Conservation (phyloP, 129 eudicot genomes). For the Flaveria bidentis region DNA sequence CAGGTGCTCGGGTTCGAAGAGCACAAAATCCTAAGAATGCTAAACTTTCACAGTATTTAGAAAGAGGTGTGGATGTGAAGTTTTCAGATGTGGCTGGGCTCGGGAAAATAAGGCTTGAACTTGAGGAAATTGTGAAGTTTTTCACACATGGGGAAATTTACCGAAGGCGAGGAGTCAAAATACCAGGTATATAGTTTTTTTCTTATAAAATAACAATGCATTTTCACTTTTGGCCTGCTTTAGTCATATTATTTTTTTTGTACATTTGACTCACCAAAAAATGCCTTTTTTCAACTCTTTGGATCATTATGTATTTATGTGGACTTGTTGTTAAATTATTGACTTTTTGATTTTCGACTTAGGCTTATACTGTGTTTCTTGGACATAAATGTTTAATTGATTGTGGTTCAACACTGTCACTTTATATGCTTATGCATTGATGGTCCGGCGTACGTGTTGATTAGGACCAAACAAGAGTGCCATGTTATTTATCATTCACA, state of each 20-base stretch:
- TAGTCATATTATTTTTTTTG: not conserved
- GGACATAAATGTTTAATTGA: not conserved
- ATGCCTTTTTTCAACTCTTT: not conserved
- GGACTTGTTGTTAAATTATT: not conserved
- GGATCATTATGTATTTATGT: not conserved
- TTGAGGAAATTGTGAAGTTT: slow-evolving; percentile 93
- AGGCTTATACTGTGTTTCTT: slow-evolving; percentile 15
- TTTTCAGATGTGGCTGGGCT: slow-evolving; percentile 98
- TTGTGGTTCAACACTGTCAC: not conserved
- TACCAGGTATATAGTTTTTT: slow-evolving; percentile 62
- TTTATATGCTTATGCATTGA: slow-evolving; percentile 9
- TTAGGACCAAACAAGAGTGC: slow-evolving; percentile 4
- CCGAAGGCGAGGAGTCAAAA: slow-evolving; percentile 93
- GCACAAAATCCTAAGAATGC: slow-evolving; percentile 39
- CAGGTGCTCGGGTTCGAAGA: slow-evolving; percentile 93
- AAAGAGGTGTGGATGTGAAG: slow-evolving; percentile 85
- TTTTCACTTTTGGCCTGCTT: not conserved
- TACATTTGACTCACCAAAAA: not conserved
- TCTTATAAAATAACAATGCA: not conserved
- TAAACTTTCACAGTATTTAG: slow-evolving; percentile 69
- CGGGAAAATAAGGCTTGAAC: slow-evolving; percentile 88
- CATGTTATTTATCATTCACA: not conserved
- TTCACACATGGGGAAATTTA: slow-evolving; percentile 96
- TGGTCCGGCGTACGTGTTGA: not conserved
- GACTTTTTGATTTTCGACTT: not conserved